These are phyloP conservation scores for Cichorium intybus DNA, from an alignment of 140 eudicot species.

Conservation along the genomic window DNA sequence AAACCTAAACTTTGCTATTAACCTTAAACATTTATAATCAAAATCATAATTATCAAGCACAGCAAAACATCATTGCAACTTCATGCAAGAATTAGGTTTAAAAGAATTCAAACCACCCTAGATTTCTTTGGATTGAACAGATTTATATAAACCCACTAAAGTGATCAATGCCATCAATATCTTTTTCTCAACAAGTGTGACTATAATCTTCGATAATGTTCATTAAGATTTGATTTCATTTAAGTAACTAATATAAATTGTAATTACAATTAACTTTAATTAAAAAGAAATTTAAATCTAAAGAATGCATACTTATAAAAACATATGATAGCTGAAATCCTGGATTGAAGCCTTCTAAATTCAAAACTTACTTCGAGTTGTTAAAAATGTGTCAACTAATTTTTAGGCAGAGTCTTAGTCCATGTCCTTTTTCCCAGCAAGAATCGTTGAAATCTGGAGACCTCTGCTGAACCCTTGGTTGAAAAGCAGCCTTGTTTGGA, in stretches of 20 bases:
- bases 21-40: too few species aligned
- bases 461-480: slow-evolving; percentile 99
- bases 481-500: slow-evolving; percentile 82
- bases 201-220: background rate
- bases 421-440: slow-evolving; percentile 74
- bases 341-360: slow-evolving; percentile 11
- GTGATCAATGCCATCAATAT: background rate
- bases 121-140: background rate
- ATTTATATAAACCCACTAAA: background rate
- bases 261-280: slow-evolving; percentile 30
- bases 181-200: background rate
- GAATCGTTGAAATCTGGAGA: slow-evolving; percentile 97
- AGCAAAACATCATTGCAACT: too few species aligned
- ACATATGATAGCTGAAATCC: slow-evolving; percentile 2
- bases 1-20: too few species aligned
- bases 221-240: background rate
- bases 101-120: background rate
- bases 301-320: background rate
- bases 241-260: background rate
- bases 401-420: slow-evolving; percentile 22
- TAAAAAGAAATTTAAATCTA: slow-evolving; percentile 9
- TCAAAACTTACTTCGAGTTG: slow-evolving; percentile 16
- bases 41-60: too few species aligned
- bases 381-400: background rate
- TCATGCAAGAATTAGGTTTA: background rate